Conservation (phyloP, 192 early-diverging fungal genomes). For the Coemansia sp. region DNA sequence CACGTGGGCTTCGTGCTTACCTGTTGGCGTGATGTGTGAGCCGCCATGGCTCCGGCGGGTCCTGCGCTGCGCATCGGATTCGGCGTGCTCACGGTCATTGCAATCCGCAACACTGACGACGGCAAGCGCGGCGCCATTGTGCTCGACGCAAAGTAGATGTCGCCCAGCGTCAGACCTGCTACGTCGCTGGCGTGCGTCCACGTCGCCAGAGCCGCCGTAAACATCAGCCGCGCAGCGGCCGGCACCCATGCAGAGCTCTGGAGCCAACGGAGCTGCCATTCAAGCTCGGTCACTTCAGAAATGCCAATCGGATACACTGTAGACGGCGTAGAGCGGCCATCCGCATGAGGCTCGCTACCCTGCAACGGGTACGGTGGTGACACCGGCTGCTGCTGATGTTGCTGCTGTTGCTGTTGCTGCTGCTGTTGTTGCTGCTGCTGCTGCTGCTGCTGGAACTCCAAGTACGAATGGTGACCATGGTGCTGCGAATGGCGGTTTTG, state of each 20-base stretch:
- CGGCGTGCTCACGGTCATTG: constrained; percentile 11
- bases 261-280: constrained; percentile 42
- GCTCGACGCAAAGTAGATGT: constrained; percentile 41
- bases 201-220: constrained; percentile 34
- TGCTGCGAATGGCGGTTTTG: neutral
- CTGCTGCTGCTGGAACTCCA: neutral
- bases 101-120: constrained; percentile 33
- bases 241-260: constrained; percentile 17
- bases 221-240: constrained; percentile 26
- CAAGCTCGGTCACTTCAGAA: constrained; percentile 23
- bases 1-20: no score
- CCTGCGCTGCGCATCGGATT: constrained; percentile 1
- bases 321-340: neutral
- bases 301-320: constrained; percentile 13
- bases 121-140: constrained; percentile 40
- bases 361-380: constrained; percentile 2
- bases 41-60: neutral
- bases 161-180: constrained; percentile 23
- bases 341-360: neutral
- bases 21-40: constrained; percentile 21
- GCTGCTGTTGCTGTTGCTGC: constrained; percentile 4
- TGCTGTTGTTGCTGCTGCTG: neutral
- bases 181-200: constrained; percentile 30
- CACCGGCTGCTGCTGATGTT: constrained; percentile 5
- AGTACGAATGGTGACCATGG: neutral